Base-by-base conservation (phyloP, 192 early-diverging fungal genomes). In the Umbelopsis isabellina region DNA sequence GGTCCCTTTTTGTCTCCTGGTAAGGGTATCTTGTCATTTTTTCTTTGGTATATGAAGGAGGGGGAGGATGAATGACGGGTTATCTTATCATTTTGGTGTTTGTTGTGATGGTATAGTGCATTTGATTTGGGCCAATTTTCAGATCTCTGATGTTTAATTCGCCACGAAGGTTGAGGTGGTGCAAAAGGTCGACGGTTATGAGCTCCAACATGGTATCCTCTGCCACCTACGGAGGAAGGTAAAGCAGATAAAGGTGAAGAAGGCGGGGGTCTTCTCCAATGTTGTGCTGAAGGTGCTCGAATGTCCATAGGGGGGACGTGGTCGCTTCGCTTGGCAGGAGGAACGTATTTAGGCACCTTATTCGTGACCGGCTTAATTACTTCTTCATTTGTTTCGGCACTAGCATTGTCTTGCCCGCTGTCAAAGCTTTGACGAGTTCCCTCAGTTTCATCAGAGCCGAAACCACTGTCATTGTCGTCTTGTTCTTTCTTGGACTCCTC, bases 381-480 rank as follows among this genome's bases (percentile, higher is more conserved):
- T n/a, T 13, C 33, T 16, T 46, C 9, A 3, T 10, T 2, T 13
- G 27, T 4, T 6, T 37, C 6, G 23, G 67, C 30, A 23, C 35
- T 16, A 3, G 67, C 7, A 21, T 33, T 41, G 22, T 48, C 46
- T 8, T 20, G 18, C 1, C 18, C 23, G 45, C 49, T 44, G 16
- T 27, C 22, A 52, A 49, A 52, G 55, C 55, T 61, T 61, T 61
- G 55, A 16, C n/a, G 48, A 52, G 47, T 67, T 25, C 37, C 46
- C 6, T 69, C 67, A 7, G 51, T 16, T 52, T 69, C 67, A 52
- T 69, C 66, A 1, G 66, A 49, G 35, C 46, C 67, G 46, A 69
- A 69, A 20, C 67, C 67, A 33, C 67, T 69, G 51, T 69, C 67
- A 48, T 69, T 69, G 18, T 69, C 67, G 67, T 52, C 51, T 49